These are phyloP conservation scores for Boletus subcaerulescens DNA, from an alignment of 768 basidiomycete species.

Conservation along the genomic window DNA sequence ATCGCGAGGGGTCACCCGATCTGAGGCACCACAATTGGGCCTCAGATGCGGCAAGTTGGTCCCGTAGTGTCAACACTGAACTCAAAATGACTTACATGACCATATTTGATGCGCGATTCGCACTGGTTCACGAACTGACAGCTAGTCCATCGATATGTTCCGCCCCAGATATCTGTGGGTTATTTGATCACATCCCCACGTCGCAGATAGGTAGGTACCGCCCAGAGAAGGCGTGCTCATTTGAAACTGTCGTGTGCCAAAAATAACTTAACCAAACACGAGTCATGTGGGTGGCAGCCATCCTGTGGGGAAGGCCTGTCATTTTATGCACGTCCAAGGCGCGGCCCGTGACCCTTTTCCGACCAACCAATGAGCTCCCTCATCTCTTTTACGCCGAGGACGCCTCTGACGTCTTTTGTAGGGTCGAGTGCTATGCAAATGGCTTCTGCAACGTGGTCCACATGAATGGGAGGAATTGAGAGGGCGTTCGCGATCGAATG, in stretches of 20 bases:
- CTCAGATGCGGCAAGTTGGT: slow-evolving; percentile 12
- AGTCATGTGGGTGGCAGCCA: slow-evolving; percentile 4
- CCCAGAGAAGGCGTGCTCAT: neutral
- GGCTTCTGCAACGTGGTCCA: slow-evolving; percentile 91
- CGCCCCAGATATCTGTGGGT: slow-evolving; percentile 7
- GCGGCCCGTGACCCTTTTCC: slow-evolving; percentile 29
- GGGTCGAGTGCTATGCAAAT: slow-evolving; percentile 62
- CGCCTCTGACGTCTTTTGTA: slow-evolving; percentile 51
- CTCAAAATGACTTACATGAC: slow-evolving; percentile 2
- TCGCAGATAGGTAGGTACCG: slow-evolving; percentile 21
- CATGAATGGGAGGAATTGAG: slow-evolving; percentile 87
- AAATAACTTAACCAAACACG: slow-evolving; percentile 16
- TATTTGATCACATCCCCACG: slow-evolving; percentile 15
- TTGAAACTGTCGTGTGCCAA: slow-evolving; percentile 16
- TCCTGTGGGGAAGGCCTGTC: slow-evolving; percentile 8
- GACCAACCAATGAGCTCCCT: slow-evolving; percentile 72
- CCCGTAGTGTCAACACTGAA: slow-evolving; percentile 8
- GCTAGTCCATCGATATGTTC: slow-evolving; percentile 4
- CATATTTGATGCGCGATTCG: neutral
- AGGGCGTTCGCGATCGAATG: slow-evolving; percentile 76
- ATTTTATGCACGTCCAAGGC: slow-evolving; percentile 13
- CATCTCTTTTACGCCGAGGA: slow-evolving; percentile 71
- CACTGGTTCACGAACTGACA: slow-evolving; percentile 12
- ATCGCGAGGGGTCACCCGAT: neutral
- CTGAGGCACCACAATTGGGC: neutral